Percentiles rank a stretch among this genome's conserved stretches.
phyloP scores from a whole-genome alignment of 192 early-diverging fungal genomes.

The Podila epigama region DNA sequence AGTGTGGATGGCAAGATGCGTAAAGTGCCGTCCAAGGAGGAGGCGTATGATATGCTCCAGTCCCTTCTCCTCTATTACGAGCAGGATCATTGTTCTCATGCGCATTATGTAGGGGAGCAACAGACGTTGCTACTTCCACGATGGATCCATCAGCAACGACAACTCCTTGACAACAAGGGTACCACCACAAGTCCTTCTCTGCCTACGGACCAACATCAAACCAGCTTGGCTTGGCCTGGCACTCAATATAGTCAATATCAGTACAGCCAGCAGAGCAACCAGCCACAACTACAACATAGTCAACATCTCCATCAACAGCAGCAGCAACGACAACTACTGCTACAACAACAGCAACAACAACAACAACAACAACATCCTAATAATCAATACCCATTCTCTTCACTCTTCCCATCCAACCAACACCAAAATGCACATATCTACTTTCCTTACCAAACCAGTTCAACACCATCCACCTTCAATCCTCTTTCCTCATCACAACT shows the following conservation, averaged over 20 bases:
- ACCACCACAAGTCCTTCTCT: too few species aligned
- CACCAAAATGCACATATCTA: too few species aligned
- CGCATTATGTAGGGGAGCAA: conserved; percentile 25
- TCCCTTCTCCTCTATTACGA: conserved; percentile 33
- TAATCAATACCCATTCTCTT: not conserved
- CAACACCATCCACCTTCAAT: conserved; percentile 6
- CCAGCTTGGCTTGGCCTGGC: too few species aligned
- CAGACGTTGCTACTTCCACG: conserved; percentile 34
- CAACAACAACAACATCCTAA: not conserved
- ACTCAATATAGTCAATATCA: too few species aligned
- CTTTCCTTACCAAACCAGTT: too few species aligned
- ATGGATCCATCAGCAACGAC: conserved; percentile 47
- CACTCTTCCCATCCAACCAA: not conserved
- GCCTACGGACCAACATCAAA: too few species aligned
- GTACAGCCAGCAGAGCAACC: conserved; percentile 3
- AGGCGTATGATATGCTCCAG: conserved; percentile 43
- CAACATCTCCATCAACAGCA: conserved; percentile 8
- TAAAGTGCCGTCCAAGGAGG: conserved; percentile 30
- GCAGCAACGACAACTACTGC: not conserved
- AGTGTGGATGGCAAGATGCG: conserved; percentile 26
- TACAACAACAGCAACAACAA: not conserved
- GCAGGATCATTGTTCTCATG: conserved; percentile 24
- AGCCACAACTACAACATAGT: not conserved
- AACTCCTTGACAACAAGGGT: conserved; percentile 14
- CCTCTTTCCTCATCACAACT: not conserved